Conservation (phyloP, 164 flowering plant species). For the Magnolia kwangsiensis region DNA sequence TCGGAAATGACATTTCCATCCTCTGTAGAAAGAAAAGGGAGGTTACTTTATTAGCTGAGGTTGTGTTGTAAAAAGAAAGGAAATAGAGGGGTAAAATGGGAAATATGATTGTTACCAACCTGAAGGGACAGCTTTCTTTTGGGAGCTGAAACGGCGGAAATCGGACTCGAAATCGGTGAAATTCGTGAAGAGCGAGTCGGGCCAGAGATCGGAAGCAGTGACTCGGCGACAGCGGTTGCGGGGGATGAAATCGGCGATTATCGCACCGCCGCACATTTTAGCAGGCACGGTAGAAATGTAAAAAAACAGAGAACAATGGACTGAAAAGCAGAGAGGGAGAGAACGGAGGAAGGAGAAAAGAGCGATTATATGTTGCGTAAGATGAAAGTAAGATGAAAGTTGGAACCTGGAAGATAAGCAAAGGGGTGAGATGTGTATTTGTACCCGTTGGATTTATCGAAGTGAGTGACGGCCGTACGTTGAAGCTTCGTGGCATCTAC, state of each 20-base stretch:
- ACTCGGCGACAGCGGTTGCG: slow-evolving; percentile 22
- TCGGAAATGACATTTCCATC: slow-evolving; percentile 24
- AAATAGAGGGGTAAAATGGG: neutral
- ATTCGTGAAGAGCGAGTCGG: slow-evolving; percentile 17
- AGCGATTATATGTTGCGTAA: neutral
- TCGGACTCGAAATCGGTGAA: slow-evolving; percentile 15
- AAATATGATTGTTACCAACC: slow-evolving; percentile 25
- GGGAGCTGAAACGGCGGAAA: neutral
- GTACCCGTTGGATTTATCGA: neutral
- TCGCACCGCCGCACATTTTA: slow-evolving; percentile 68
- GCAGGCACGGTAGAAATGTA: neutral
- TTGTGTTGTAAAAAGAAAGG: neutral
- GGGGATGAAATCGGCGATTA: slow-evolving; percentile 28
- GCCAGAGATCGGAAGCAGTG: slow-evolving; percentile 48
- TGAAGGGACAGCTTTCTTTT: slow-evolving; percentile 1
- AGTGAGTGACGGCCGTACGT: neutral
- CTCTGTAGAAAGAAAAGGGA: neutral
- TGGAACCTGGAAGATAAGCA: neutral
- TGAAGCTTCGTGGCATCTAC: neutral
- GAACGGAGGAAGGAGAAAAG: neutral
- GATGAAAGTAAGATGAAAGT: neutral
- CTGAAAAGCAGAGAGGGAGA: neutral
- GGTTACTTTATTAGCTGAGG: neutral
- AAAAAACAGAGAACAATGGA: neutral
- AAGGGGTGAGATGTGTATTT: neutral